phyloP scores from a whole-genome alignment of 2,329 filamentous ascomycete genomes.

The Chrysoporthe austroafricana region DNA sequence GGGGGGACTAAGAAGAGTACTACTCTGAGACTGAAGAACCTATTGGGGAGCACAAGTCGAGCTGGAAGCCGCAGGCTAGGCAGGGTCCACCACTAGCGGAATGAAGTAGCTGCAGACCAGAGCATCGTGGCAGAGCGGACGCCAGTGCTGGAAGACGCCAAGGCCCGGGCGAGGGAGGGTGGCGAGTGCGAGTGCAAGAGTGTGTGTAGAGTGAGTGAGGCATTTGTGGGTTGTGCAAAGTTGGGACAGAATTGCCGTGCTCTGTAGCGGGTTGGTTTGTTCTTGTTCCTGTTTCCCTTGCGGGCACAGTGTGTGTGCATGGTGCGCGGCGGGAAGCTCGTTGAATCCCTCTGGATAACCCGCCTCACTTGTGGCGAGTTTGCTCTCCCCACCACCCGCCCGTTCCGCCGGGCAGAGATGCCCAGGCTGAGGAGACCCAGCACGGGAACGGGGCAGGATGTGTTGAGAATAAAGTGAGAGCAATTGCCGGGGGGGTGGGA shows the following conservation, averaged over 20 bases:
- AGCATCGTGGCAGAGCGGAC: neutral
- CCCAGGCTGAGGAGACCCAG: neutral
- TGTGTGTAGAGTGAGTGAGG: neutral
- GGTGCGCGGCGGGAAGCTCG: neutral
- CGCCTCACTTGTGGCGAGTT: conserved; percentile 1
- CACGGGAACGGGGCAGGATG: neutral
- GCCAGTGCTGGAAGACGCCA: neutral
- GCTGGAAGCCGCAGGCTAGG: neutral
- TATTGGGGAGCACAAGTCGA: neutral
- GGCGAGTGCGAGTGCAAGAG: neutral
- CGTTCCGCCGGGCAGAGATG: neutral
- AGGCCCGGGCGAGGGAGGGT: neutral
- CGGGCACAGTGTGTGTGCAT: no score
- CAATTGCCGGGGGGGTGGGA: no score
- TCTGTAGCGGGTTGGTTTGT: neutral
- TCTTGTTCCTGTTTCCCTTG: neutral
- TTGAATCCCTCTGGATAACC: neutral
- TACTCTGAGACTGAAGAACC: neutral
- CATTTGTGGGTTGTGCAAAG: neutral
- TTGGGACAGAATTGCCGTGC: neutral
- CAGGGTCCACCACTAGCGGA: neutral
- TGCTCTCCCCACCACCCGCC: neutral
- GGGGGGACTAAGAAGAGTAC: neutral
- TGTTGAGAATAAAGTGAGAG: neutral
- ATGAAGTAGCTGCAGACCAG: neutral